Evolutionary conservation across 2,329 filamentous ascomycete genomes (phyloP), one percentile per base, ranked within the genome.

Genomic region (Colletotrichum sp.): DNA sequence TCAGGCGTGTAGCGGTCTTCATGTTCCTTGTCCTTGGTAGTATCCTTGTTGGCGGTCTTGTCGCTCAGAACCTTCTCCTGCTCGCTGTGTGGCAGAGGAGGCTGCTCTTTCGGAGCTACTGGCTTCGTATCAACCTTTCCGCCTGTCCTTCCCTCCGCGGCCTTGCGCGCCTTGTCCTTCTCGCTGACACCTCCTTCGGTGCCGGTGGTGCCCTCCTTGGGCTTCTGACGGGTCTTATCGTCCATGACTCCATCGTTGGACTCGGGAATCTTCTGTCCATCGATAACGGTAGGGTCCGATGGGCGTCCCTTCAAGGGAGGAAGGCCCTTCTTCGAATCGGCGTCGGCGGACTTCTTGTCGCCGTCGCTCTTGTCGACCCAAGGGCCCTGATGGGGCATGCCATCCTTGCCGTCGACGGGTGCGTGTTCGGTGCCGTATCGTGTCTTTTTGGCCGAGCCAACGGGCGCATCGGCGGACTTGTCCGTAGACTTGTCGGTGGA

Each of bases 371-470:
- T 78, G 75, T 90, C 87, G 73, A 96, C 92, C 81, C 92, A 93
- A 7, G 97, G 97, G 3, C 97, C 97, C 24, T 93, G 92, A 83
- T 98, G 96, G 63, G 97, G 97, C 86, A 96, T 97, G 64, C 97
- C 97, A 86, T 99, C 97, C 80, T 94, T 94, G 62, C 96, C 96
- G 83, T 99, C 97, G 24, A 98, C 93, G 0, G 96, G 96, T 72
- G 95, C 95, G 87, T 97, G 93, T 83, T 96, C 96, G 73, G 87
- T 89, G 36, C 88, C 87, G 68, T 82, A 81, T 69, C 85, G 86
- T 55, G 75, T 77, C 77, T 85, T 86, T 30, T 80, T 78, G 59
- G 78, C 78, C 60, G 82, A 80, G n/a, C 80, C 74, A 16, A 79
- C 69, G 13, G 81, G 75, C 12, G 78, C 66, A 24, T 82, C 81